Evolutionary conservation across 148 eudicot species (phyloP).

Genomic region (Camellia sinensis): DNA sequence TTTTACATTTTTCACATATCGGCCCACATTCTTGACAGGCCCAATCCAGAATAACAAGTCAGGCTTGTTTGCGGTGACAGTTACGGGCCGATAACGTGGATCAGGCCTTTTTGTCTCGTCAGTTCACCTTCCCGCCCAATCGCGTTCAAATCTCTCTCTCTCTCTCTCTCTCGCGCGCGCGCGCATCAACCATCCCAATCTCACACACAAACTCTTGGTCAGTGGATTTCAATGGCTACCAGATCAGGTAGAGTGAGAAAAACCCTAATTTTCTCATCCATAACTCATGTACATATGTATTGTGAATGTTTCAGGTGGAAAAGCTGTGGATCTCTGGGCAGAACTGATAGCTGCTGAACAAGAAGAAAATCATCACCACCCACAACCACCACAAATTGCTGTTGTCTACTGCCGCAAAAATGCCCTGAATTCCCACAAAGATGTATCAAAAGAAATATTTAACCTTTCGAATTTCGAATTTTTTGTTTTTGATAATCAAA

Average conservation of each 20-base stretch:
- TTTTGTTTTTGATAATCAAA: background rate
- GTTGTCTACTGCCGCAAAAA: constrained; percentile 41
- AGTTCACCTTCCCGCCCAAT: no score
- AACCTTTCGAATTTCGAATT: background rate
- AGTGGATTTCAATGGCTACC: background rate
- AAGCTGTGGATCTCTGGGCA: constrained; percentile 49
- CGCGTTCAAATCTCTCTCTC: no score
- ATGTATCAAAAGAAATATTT: constrained; percentile 10
- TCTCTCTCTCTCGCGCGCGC: no score
- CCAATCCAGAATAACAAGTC: no score
- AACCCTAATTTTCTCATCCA: background rate
- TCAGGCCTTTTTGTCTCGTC: no score
- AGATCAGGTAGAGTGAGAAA: background rate
- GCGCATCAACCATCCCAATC: no score
- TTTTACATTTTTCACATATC: no score
- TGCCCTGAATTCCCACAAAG: constrained; percentile 12
- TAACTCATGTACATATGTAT: background rate
- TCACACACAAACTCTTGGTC: no score
- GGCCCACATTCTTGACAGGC: no score
- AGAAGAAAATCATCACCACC: constrained; percentile 18
- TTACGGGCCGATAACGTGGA: no score
- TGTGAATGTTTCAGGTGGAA: constrained; percentile 11
- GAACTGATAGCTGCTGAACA: constrained; percentile 41
- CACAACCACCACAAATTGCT: constrained; percentile 17
- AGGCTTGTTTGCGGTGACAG: no score